Evolutionary conservation across 495 filamentous ascomycete genomes (phyloP), one percentile per base, ranked within the genome.

Genomic region (Aspergillus ellipticus): DNA sequence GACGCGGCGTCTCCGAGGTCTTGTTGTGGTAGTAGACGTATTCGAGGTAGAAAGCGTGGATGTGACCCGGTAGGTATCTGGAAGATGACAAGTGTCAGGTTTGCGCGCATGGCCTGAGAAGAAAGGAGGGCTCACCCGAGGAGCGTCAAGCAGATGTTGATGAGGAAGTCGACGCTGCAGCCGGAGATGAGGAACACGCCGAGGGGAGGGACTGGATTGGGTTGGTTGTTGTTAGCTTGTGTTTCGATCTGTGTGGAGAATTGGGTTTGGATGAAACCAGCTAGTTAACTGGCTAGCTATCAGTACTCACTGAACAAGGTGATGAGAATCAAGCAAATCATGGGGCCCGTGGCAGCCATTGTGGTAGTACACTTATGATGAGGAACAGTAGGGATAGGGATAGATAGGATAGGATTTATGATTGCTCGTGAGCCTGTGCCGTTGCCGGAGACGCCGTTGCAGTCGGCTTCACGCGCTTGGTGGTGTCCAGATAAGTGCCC

Each of bases 21-120:
- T 79, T 78, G 13, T 88, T 86, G 29, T 89, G 77, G 61, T 87
- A 96, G 67, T 94, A 96, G 47, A 95, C 80, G 63, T 89, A 96
- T 71, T 92, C 85, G 53, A 96, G 61, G 65, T 97, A 97, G 74
- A 95, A 96, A 6, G 90, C 93, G 66, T 96, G 93, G 22, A 96
- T 81, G 59, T 93, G 85, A 6, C 89, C 89, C 1, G 90, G 90
- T 52, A 94, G 67, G 61, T 85, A 88, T 2, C 88, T 90, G 53
- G 49, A 28, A 42, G 20, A 8, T 16, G n/a, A n/a, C 48, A 21
- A 47, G 11, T 48, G 26, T 22, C 4, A 19, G 20, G 33, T 6
- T 42, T n/a, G n/a, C n/a, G n/a, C n/a, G n/a, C n/a, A n/a, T n/a
- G n/a, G n/a, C n/a, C n/a, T 45, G 42, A n/a, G 20, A n/a, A 21